Base-by-base conservation (phyloP, 2,329 filamentous ascomycete species). In the Colletotrichum phormii region DNA sequence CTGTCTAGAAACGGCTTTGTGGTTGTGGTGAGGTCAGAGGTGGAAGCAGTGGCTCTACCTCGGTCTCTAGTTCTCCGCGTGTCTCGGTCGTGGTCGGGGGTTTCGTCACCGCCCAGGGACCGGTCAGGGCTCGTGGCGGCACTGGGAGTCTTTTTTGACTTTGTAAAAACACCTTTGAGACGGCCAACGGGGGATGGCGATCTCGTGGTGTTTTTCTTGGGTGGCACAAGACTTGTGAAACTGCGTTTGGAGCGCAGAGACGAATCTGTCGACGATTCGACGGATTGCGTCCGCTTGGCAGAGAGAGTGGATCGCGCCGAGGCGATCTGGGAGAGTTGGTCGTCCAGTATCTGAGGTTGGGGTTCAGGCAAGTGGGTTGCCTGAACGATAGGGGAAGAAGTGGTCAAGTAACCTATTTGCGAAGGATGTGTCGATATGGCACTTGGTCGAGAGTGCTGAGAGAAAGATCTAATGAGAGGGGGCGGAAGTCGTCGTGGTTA, bases 141-240 rank as follows among this genome's bases (percentile, higher is more conserved):
- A 74, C 83, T 85, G 31, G 65, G 64, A 74, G 78, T 83, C 78
- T 87, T 90, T 78, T 88, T 91, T 57, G 87, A 84, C 71, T 84
- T 89, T 64, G 61, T 54, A 78, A 97, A 94, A 13, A 92, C 93
- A 78, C 92, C 91, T 80, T 89, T 93, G 74, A 96, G 85, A 78
- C 91, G 94, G 78, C 91, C 89, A 64, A 89, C 90, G 12, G 93
- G 93, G 11, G 94, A 95, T 24, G 89, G 86, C 29, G 90, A 90
- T 72, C 93, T 89, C 76, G 88, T 88, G 58, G 82, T 79, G 72
- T 84, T 83, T 77, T 81, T 84, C 75, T 78, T 79, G 60, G 84
- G 85, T 67, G 81, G 83, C 76, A 81, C 85, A 73, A 85, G 84
- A 72, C 77, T 82, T 58, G 82, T 82, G 62, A 81, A 80, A 77